A percentile compares a stretch with the other conserved stretches of the same genome.
phyloP scores from a whole-genome alignment of 2,329 filamentous ascomycete species.

The Talaromyces atroroseus region DNA sequence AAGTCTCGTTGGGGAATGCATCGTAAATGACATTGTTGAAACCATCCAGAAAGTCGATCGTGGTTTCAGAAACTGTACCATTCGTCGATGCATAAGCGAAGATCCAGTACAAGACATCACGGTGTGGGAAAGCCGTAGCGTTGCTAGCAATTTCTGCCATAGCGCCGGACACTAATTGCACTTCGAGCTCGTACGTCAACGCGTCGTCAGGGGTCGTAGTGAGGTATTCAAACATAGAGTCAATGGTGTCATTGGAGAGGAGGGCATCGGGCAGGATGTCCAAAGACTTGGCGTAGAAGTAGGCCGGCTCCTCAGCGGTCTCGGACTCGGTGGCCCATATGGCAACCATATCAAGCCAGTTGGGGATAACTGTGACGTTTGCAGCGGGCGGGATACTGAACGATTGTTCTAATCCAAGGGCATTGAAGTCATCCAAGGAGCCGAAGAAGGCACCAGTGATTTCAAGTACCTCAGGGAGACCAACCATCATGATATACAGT shows the following conservation, averaged over 20 bases:
- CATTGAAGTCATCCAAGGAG: slow-evolving; percentile 50
- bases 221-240: slow-evolving; percentile 51
- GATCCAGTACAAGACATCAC: slow-evolving; percentile 59
- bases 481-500: slow-evolving; percentile 54
- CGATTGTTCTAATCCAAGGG: slow-evolving; percentile 23
- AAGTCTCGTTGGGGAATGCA: slow-evolving; percentile 29
- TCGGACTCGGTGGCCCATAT: slow-evolving; percentile 23
- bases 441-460: slow-evolving; percentile 60
- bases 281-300: slow-evolving; percentile 55
- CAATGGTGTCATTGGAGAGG: slow-evolving; percentile 42
- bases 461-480: slow-evolving; percentile 50
- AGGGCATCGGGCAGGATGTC: slow-evolving; percentile 48
- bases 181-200: slow-evolving; percentile 56
- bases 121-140: slow-evolving; percentile 58
- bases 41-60: slow-evolving; percentile 48
- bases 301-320: slow-evolving; percentile 36
- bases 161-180: slow-evolving; percentile 57
- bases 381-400: slow-evolving; percentile 19
- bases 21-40: slow-evolving; percentile 38
- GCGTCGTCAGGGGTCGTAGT: slow-evolving; percentile 47
- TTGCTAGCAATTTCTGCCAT: slow-evolving; percentile 51
- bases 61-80: slow-evolving; percentile 38
- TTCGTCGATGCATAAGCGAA: slow-evolving; percentile 54
- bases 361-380: slow-evolving; percentile 20
- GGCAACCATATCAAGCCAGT: slow-evolving; percentile 24